phyloP scores from a whole-genome alignment of 352 stramenopile genomes.

The Pythium aristosporum region DNA sequence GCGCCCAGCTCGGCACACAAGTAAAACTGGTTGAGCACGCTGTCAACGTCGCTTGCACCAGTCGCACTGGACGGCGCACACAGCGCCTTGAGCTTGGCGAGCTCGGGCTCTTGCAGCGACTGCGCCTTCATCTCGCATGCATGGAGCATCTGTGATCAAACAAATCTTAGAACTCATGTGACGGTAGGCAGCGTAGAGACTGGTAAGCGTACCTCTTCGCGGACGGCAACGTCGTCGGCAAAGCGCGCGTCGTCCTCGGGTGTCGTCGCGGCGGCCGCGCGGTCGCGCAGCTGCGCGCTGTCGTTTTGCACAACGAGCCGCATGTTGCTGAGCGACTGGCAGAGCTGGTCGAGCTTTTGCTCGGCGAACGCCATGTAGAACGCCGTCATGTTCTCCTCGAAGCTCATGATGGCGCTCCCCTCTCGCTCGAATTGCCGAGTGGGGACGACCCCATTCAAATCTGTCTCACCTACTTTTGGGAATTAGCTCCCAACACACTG shows the following conservation, averaged over 20 bases:
- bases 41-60: constrained; percentile 42
- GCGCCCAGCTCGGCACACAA: constrained; percentile 48
- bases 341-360: constrained; percentile 64
- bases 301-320: constrained; percentile 38
- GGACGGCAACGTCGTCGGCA: constrained; percentile 35
- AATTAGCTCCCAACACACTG: background rate
- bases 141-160: constrained; percentile 50
- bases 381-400: constrained; percentile 75
- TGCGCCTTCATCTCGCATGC: constrained; percentile 72
- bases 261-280: constrained; percentile 17
- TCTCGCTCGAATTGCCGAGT: background rate
- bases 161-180: background rate
- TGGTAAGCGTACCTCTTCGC: constrained; percentile 43
- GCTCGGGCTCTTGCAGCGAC: constrained; percentile 34
- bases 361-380: constrained; percentile 85
- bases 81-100: constrained; percentile 42
- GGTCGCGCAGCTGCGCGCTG: constrained; percentile 27
- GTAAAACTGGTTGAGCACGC: constrained; percentile 44
- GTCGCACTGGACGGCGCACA: constrained; percentile 29
- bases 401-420: constrained; percentile 41
- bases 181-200: background rate
- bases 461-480: constrained; percentile 5
- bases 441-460: background rate
- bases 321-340: constrained; percentile 62
- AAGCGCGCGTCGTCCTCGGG: constrained; percentile 14